These are phyloP conservation scores for Scheffersomyces amazonensis DNA, from an alignment of 805 yeast species.

Conservation along the genomic window DNA sequence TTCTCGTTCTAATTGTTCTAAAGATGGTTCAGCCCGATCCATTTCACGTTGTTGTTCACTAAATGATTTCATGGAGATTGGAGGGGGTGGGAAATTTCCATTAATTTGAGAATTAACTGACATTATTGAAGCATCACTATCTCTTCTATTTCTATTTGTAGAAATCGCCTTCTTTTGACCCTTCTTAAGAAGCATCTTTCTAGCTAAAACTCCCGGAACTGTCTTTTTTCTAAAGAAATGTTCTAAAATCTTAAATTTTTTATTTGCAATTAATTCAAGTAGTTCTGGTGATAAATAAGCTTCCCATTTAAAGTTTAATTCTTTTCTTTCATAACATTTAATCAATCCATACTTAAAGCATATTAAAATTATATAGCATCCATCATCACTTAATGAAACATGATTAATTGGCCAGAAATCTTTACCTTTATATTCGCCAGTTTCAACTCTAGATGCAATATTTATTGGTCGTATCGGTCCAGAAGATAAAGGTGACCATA, in stretches of 20 bases:
- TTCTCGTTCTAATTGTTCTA: constrained; percentile 14
- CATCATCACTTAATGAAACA: constrained; percentile 55
- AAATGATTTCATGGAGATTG: constrained; percentile 8
- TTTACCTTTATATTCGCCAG: constrained; percentile 15
- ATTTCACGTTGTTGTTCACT: constrained; percentile 5
- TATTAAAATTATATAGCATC: constrained; percentile 55
- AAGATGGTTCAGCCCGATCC: neutral
- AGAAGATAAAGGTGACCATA: constrained; percentile 65
- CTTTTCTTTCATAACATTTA: constrained; percentile 58
- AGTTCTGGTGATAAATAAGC: constrained; percentile 36
- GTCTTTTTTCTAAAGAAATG: constrained; percentile 61
- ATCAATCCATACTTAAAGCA: constrained; percentile 47
- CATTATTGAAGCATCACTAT: constrained; percentile 23
- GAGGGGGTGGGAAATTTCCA: constrained; percentile 35
- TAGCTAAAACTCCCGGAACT: constrained; percentile 41
- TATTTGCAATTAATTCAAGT: constrained; percentile 10
- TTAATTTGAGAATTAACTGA: constrained; percentile 21
- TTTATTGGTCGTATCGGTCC: constrained; percentile 17
- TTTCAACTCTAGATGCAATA: constrained; percentile 27
- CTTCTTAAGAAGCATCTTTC: constrained; percentile 26
- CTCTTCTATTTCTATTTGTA: constrained; percentile 23
- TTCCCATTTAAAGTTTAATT: constrained; percentile 59
- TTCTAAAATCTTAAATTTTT: constrained; percentile 43
- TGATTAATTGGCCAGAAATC: constrained; percentile 63
- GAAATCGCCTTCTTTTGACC: constrained; percentile 7